A percentile compares a stretch with the other conserved stretches of the same genome.
These are phyloP conservation scores for Lophiostoma macrostomum DNA, from an alignment of 495 filamentous ascomycete species.

Conservation along the genomic window DNA sequence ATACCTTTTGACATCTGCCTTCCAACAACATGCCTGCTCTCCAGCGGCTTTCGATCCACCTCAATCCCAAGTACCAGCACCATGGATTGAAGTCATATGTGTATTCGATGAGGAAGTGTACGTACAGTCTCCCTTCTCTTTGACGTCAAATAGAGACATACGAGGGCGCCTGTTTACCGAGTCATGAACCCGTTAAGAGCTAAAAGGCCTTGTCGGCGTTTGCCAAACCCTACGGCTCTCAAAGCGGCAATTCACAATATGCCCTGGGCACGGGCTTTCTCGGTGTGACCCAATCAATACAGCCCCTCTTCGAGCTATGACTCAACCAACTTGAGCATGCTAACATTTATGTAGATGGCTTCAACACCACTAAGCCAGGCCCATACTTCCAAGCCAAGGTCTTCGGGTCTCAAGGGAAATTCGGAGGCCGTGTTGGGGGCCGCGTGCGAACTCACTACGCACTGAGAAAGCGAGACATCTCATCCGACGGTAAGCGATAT, in stretches of 20 bases:
- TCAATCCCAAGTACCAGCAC: conserved; percentile 61
- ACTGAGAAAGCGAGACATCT: conserved; percentile 2
- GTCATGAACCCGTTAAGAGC: too few species aligned
- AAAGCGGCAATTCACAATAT: neutral
- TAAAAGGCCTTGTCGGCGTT: too few species aligned
- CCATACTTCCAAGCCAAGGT: conserved; percentile 12
- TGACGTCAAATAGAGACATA: neutral
- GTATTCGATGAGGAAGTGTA: conserved; percentile 61
- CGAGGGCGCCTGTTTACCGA: too few species aligned
- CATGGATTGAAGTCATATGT: conserved; percentile 74
- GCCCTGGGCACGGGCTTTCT: too few species aligned
- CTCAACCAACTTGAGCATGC: too few species aligned
- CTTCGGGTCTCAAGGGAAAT: conserved; percentile 7
- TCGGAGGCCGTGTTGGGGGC: conserved; percentile 4
- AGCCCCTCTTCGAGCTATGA: too few species aligned
- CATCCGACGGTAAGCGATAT: too few species aligned
- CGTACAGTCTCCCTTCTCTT: too few species aligned
- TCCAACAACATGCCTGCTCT: neutral
- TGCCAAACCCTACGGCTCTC: too few species aligned
- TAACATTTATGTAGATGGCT: too few species aligned
- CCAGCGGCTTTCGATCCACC: conserved; percentile 25
- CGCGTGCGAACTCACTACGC: conserved; percentile 4
- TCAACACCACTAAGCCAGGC: conserved; percentile 10
- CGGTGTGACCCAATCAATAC: too few species aligned
- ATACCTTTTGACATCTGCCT: neutral